phyloP scores from a whole-genome alignment of 371 early-diverging fungal genomes.

The Rhizopus arrhizus region DNA sequence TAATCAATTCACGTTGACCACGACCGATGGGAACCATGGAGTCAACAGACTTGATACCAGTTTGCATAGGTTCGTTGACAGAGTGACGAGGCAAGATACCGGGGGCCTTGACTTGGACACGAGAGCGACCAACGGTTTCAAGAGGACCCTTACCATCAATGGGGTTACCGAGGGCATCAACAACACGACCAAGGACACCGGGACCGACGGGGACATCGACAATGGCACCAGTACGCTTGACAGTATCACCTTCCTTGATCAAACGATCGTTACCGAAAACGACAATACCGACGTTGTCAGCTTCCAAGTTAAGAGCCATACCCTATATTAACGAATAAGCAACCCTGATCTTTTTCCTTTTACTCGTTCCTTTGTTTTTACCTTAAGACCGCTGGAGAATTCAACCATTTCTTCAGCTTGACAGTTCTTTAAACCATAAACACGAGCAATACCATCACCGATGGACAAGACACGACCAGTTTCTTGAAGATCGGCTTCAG shows the following conservation, averaged over 20 bases:
- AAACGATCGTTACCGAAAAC: conserved; percentile 97
- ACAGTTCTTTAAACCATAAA: conserved; percentile 95
- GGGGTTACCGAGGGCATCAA: conserved; percentile 97
- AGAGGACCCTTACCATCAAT: conserved; percentile 97
- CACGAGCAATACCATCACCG: conserved; percentile 99
- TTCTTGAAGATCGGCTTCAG: conserved; percentile 88
- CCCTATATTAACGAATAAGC: conserved; percentile 52
- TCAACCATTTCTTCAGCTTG: conserved; percentile 99
- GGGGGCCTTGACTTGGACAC: conserved; percentile 96
- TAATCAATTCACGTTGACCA: conserved; percentile 98
- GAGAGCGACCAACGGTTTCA: conserved; percentile 74
- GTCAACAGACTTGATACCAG: conserved; percentile 97
- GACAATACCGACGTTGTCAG: conserved; percentile 98
- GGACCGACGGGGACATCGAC: conserved; percentile 94
- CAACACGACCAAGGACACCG: conserved; percentile 94
- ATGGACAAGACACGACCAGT: conserved; percentile 97
- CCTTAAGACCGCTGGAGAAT: conserved; percentile 96
- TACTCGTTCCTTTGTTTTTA: conserved; percentile 22
- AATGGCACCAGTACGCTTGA: conserved; percentile 95
- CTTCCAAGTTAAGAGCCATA: conserved; percentile 96
- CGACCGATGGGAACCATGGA: conserved; percentile 98
- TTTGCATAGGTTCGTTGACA: conserved; percentile 97
- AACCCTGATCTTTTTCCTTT: background rate
- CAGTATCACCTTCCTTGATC: conserved; percentile 89
- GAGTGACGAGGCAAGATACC: conserved; percentile 97